A percentile compares a stretch with the other conserved stretches of the same genome.
phyloP scores from a whole-genome alignment of 768 basidiomycete genomes.

The Gyrodon lividus region DNA sequence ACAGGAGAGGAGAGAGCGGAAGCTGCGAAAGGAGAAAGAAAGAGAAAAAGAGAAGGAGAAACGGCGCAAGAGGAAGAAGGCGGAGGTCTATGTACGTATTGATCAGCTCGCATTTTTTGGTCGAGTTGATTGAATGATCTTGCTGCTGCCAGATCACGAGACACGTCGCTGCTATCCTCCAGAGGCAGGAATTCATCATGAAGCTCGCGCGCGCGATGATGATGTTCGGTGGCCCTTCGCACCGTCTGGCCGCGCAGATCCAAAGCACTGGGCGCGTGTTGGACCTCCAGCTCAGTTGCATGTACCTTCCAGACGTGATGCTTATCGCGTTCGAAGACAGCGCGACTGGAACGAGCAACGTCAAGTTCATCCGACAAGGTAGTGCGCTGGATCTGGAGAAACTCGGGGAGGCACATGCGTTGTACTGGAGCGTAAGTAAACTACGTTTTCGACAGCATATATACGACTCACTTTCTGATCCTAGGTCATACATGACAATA shows the following conservation, averaged over 20 bases:
- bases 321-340: conserved; percentile 82
- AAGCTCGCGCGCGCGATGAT: conserved; percentile 85
- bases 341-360: conserved; percentile 75
- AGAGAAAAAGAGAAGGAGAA: conserved; percentile 33
- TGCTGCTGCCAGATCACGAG: conserved; percentile 59
- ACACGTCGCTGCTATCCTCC: conserved; percentile 79
- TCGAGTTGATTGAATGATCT: not conserved
- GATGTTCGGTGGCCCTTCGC: conserved; percentile 85
- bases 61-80: conserved; percentile 62
- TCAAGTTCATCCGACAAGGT: conserved; percentile 75
- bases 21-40: conserved; percentile 39
- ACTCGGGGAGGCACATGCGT: conserved; percentile 61
- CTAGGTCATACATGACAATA: conserved; percentile 80
- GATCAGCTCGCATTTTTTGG: not conserved
- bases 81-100: conserved; percentile 70
- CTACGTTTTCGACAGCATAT: not conserved
- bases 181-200: conserved; percentile 80
- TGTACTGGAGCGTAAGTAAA: conserved; percentile 68
- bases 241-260: conserved; percentile 81
- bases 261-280: conserved; percentile 76
- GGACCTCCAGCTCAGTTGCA: conserved; percentile 68
- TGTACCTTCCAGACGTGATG: conserved; percentile 75
- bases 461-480: not conserved
- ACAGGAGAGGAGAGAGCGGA: conserved; percentile 37
- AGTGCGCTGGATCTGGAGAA: conserved; percentile 76